Evolutionary conservation across 192 early-diverging fungal genomes (phyloP), one percentile per base, ranked within the genome.

Genomic region (Coemansia sp.): DNA sequence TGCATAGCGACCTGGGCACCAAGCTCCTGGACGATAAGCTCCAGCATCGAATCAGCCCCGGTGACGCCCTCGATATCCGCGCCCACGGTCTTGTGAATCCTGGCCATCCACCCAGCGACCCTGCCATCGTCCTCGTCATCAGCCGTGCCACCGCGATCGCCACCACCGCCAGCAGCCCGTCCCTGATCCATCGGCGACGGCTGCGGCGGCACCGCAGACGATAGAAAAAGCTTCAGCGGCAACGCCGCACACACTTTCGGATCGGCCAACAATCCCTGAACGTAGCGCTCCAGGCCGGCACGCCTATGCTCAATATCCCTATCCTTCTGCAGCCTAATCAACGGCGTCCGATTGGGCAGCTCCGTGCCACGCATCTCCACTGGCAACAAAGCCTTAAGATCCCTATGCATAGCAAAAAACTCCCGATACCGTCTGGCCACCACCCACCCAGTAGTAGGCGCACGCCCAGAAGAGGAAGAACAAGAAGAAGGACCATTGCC

Each of bases 361-460:
- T 94, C 93, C 29, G 85, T 82, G 16, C 74, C 60, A 7, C 85
- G 80, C 62, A 95, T 88, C 12, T 84, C 66, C 12, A 16, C 42
- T 0, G 87, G 82, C 63, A 84, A 88, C 20, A 73, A 66, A 1
- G 76, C 67, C 30, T 84, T 85, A 25, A 97, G 76, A 10, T 82
- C 73, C 32, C 88, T 87, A 66, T 97, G 94, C 66, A 97, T 73
- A 0, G 85, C 81, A 58, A 88, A 85, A 72, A 97, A 96, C 76
- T 97, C 93, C n/a, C 87, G 86, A 72, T 92, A 94, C 3, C 94
- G 76, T 7, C 92, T 83, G 2, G 84, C 82, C n/a, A 92, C 87
- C 17, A 92, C 83, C 91, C 91, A 93, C 4, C 90, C 89, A 4
- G 64, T 49, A 1, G 12, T 45, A 5, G 68, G 68, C 51, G 72